Conservation (phyloP, 192 early-diverging fungal genomes). For the Nowakowskiella sp. region DNA sequence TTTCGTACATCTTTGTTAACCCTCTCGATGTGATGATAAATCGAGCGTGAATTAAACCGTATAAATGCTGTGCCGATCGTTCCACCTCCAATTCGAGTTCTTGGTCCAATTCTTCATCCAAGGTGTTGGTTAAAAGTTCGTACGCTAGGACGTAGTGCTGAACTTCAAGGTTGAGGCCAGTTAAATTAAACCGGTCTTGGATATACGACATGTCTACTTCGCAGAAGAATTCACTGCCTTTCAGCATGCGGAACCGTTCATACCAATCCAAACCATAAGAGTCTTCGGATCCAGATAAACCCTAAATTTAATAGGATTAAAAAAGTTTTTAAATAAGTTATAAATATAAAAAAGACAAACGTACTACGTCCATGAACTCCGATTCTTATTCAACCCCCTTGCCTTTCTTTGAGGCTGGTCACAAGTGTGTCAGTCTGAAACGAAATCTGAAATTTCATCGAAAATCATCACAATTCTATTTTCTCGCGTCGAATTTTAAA, state of each 20-base stretch:
- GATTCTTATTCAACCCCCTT: too few species aligned
- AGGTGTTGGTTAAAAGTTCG: constrained; percentile 84
- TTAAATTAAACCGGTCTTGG: constrained; percentile 94
- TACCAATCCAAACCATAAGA: constrained; percentile 63
- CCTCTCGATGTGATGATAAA: constrained; percentile 91
- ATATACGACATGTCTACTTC: constrained; percentile 98
- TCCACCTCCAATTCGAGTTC: constrained; percentile 74
- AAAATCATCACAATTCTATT: too few species aligned
- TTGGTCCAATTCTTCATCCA: constrained; percentile 66
- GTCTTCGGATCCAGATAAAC: too few species aligned
- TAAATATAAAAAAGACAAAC: too few species aligned
- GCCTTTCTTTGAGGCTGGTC: too few species aligned
- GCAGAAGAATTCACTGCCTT: constrained; percentile 97
- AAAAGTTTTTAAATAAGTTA: too few species aligned
- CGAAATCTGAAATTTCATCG: too few species aligned
- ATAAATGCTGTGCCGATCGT: constrained; percentile 81
- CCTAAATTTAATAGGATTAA: too few species aligned
- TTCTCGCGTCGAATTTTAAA: too few species aligned
- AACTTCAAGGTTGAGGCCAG: constrained; percentile 85
- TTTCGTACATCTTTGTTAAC: constrained; percentile 92
- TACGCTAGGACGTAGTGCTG: constrained; percentile 83
- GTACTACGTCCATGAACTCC: too few species aligned
- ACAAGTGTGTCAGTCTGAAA: too few species aligned
- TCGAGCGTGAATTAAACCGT: constrained; percentile 97
- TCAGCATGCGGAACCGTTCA: constrained; percentile 85